These are phyloP conservation scores for Xylariomycetidae sp. DNA, from an alignment of 2,329 filamentous ascomycete genomes.

Conservation along the genomic window DNA sequence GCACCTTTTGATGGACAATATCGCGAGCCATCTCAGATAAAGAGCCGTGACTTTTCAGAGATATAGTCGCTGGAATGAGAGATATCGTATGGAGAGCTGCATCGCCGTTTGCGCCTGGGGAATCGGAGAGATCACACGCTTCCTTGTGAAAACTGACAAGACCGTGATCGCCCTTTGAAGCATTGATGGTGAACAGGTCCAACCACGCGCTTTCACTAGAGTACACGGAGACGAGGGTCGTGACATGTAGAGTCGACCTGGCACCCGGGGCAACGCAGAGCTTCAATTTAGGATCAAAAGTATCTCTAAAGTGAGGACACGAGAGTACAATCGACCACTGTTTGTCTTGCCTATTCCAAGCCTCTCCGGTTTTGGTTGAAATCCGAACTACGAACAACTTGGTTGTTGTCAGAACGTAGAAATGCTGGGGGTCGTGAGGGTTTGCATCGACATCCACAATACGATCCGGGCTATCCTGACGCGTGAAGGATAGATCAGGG, in stretches of 20 bases:
- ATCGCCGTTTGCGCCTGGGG: slow-evolving; percentile 5
- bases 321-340: slow-evolving; percentile 33
- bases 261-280: slow-evolving; percentile 31
- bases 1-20: slow-evolving; percentile 30
- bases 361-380: slow-evolving; percentile 11
- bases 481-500: slow-evolving; percentile 20
- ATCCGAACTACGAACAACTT: slow-evolving; percentile 23
- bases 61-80: slow-evolving; percentile 19
- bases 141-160: slow-evolving; percentile 20
- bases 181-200: slow-evolving; percentile 21
- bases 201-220: slow-evolving; percentile 18
- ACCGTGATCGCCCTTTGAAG: slow-evolving; percentile 15
- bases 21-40: slow-evolving; percentile 9
- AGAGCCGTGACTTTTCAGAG: slow-evolving; percentile 10
- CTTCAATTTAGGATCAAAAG: slow-evolving; percentile 33
- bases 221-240: slow-evolving; percentile 21
- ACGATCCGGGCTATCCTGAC: slow-evolving; percentile 13
- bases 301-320: slow-evolving; percentile 39
- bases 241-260: slow-evolving; percentile 6
- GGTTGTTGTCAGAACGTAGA: slow-evolving; percentile 25
- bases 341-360: slow-evolving; percentile 15
- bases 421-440: slow-evolving; percentile 22
- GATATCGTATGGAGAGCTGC: slow-evolving; percentile 14
- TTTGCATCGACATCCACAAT: slow-evolving; percentile 24
- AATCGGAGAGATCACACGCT: slow-evolving; percentile 8